These are phyloP conservation scores for Anethum foeniculum DNA, from an alignment of 140 eudicot species.

Conservation along the genomic window DNA sequence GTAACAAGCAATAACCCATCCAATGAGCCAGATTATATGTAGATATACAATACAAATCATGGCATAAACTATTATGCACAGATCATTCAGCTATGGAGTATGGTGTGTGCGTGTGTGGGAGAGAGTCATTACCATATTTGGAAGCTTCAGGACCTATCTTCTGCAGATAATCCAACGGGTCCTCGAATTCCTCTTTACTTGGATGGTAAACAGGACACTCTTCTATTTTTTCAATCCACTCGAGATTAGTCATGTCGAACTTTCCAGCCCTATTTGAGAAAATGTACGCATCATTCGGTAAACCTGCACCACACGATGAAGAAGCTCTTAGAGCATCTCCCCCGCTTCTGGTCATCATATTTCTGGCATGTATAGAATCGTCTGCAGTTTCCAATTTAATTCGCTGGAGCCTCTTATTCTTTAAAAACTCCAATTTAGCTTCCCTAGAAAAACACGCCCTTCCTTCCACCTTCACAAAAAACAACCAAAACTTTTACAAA, in stretches of 20 bases:
- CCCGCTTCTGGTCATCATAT: slow-evolving; percentile 56
- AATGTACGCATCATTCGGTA: slow-evolving; percentile 23
- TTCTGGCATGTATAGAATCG: slow-evolving; percentile 28
- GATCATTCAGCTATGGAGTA: background rate
- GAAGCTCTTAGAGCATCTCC: slow-evolving; percentile 82
- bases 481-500: background rate
- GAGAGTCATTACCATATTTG: slow-evolving; percentile 47
- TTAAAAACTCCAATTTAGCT: slow-evolving; percentile 68
- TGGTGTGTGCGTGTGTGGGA: background rate
- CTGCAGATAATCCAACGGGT: slow-evolving; percentile 78
- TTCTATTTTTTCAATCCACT: slow-evolving; percentile 69
- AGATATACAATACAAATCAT: background rate
- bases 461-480: slow-evolving; percentile 71
- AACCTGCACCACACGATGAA: slow-evolving; percentile 64
- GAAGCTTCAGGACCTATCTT: slow-evolving; percentile 95
- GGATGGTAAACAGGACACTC: slow-evolving; percentile 87
- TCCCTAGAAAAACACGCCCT: slow-evolving; percentile 76
- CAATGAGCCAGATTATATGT: background rate
- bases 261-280: slow-evolving; percentile 53
- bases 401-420: slow-evolving; percentile 76
- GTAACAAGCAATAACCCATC: background rate
- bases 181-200: slow-evolving; percentile 78
- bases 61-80: background rate
- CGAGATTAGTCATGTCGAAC: slow-evolving; percentile 47
- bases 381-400: slow-evolving; percentile 39